Evolutionary conservation across 2,329 filamentous ascomycete genomes (phyloP).

Genomic region (Fusarium nanum): DNA sequence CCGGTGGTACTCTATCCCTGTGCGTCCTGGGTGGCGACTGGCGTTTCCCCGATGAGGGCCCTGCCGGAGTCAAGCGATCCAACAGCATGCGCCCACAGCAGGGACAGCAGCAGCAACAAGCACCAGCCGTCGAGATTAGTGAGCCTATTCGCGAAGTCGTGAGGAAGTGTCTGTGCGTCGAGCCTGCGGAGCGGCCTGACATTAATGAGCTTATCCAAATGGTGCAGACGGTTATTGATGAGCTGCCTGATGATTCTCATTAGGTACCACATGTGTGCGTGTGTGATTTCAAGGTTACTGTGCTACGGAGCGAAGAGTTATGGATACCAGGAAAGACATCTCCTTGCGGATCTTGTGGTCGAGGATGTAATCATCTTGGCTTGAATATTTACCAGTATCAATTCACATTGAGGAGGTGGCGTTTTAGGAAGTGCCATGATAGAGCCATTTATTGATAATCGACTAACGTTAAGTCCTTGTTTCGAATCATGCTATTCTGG

Average conservation of each 20-base stretch:
- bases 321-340: constrained; percentile 27
- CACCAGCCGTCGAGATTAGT: constrained; percentile 69
- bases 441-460: constrained; percentile 36
- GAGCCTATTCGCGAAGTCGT: constrained; percentile 89
- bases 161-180: constrained; percentile 84
- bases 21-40: constrained; percentile 95
- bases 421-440: constrained; percentile 42
- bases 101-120: constrained; percentile 48
- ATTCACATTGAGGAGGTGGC: constrained; percentile 36
- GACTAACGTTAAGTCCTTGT: constrained; percentile 29
- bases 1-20: constrained; percentile 90
- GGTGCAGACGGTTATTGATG: constrained; percentile 78
- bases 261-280: constrained; percentile 16
- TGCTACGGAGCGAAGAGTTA: constrained; percentile 6
- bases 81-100: constrained; percentile 53
- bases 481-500: constrained; percentile 16
- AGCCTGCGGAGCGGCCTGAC: constrained; percentile 88
- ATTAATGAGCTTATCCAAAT: constrained; percentile 84
- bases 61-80: constrained; percentile 63
- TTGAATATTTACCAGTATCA: constrained; percentile 12
- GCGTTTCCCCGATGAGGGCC: constrained; percentile 92
- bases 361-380: neutral
- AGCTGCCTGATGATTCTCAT: constrained; percentile 67
- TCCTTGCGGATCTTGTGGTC: constrained; percentile 14
- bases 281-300: neutral